These are phyloP conservation scores for Discostella pseudostelligera DNA, from an alignment of 108 stramenopile species.

Conservation along the genomic window DNA sequence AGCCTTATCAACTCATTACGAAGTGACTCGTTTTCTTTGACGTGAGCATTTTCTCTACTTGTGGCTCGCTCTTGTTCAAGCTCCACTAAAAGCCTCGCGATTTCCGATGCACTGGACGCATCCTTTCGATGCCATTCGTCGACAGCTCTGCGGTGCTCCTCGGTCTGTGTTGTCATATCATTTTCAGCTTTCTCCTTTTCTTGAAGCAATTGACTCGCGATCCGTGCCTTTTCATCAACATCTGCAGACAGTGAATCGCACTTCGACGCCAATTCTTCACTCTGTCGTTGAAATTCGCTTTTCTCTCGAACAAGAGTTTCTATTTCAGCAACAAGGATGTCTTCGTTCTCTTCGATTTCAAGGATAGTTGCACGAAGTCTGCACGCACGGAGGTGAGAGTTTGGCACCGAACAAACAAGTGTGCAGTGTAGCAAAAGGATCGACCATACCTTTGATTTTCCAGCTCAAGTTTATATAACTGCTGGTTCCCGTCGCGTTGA, in stretches of 20 bases:
- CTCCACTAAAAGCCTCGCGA: constrained; percentile 28
- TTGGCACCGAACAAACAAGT: neutral
- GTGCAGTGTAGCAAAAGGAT: neutral
- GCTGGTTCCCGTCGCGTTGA: constrained; percentile 18
- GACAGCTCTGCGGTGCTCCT: constrained; percentile 3
- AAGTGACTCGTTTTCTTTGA: constrained; percentile 23
- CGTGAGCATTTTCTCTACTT: neutral
- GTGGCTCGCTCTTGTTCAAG: constrained; percentile 25
- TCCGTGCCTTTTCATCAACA: constrained; percentile 26
- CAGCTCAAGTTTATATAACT: constrained; percentile 34
- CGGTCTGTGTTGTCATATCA: constrained; percentile 12
- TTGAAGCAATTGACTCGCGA: constrained; percentile 5
- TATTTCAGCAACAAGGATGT: constrained; percentile 40
- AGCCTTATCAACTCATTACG: constrained; percentile 19
- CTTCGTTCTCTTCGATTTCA: constrained; percentile 42
- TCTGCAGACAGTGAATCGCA: constrained; percentile 34
- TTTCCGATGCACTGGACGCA: constrained; percentile 22
- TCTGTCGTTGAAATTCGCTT: constrained; percentile 21
- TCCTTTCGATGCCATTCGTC: constrained; percentile 21
- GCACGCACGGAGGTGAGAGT: neutral
- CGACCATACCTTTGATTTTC: constrained; percentile 34
- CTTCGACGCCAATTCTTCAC: constrained; percentile 23
- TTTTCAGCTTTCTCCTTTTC: constrained; percentile 15
- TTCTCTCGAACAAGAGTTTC: constrained; percentile 40
- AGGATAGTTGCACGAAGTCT: constrained; percentile 27